Evolutionary conservation across 257 asterid species (phyloP).

Genomic region (Solanum tarapatanum): DNA sequence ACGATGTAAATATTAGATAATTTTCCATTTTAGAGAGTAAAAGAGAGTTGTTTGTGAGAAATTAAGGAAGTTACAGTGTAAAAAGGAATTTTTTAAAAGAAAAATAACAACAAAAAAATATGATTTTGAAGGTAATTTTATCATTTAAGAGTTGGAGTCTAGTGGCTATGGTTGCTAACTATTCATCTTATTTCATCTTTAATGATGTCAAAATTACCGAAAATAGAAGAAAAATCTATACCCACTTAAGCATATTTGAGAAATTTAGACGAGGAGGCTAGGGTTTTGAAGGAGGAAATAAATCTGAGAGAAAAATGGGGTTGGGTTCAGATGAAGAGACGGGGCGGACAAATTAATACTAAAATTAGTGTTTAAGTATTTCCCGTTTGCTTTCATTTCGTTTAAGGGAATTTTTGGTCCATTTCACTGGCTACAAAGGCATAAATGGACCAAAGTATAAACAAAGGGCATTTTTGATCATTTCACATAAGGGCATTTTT

Average conservation of each 20-base stretch:
- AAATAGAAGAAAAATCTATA: not conserved
- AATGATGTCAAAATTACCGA: not conserved
- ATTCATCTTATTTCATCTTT: not conserved
- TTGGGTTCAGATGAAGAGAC: not conserved
- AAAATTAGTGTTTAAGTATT: not conserved
- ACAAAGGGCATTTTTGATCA: not conserved
- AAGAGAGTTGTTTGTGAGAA: not conserved
- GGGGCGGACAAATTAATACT: not conserved
- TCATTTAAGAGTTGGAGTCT: not conserved
- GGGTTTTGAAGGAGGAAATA: not conserved
- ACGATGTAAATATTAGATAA: not conserved
- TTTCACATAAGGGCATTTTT: not conserved
- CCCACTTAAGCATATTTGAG: not conserved
- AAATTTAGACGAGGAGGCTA: not conserved
- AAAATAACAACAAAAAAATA: no score
- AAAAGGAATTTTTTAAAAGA: not conserved
- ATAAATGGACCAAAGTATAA: not conserved
- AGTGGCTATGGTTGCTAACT: not conserved
- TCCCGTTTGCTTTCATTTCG: not conserved
- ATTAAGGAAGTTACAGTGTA: not conserved
- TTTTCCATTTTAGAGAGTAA: not conserved
- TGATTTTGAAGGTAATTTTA: not conserved
- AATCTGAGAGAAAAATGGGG: not conserved
- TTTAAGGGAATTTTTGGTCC: not conserved
- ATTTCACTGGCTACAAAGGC: not conserved